A percentile compares a stretch with the other conserved stretches of the same genome.
Evolutionary conservation across 1,139 yeast species (phyloP).

Genomic region (Saccharomyces hybrid): DNA sequence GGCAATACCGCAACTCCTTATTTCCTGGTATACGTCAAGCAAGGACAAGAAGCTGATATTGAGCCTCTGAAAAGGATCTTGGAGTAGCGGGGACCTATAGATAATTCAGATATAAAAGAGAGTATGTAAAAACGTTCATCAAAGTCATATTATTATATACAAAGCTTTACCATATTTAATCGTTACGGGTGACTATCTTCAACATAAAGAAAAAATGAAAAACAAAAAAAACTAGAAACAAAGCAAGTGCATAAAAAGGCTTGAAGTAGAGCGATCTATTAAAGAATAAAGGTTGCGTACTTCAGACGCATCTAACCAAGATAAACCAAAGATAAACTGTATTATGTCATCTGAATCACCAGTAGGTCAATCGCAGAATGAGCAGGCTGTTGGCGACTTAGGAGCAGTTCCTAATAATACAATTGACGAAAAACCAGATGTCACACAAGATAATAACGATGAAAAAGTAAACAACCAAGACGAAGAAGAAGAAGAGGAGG

Average conservation of each 20-base stretch:
- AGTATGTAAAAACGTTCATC: neutral
- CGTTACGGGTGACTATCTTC: neutral
- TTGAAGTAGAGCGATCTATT: neutral
- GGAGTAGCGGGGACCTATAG: conserved; percentile 5
- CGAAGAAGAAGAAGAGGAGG: conserved; percentile 7
- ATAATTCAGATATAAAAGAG: neutral
- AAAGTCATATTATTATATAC: neutral
- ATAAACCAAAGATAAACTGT: neutral
- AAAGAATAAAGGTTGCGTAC: neutral
- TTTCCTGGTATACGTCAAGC: conserved; percentile 74
- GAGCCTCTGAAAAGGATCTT: conserved; percentile 56
- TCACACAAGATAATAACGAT: neutral
- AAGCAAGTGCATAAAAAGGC: neutral
- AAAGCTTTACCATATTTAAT: neutral
- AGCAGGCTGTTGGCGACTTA: neutral
- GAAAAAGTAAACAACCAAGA: neutral
- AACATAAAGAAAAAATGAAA: neutral
- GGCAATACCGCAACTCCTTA: conserved; percentile 90
- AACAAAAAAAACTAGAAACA: neutral
- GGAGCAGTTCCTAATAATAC: neutral
- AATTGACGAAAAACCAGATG: conserved; percentile 1
- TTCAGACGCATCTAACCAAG: neutral
- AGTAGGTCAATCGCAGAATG: neutral
- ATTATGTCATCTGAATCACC: neutral
- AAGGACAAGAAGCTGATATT: conserved; percentile 51